These are phyloP conservation scores for Tetracladium setigerum DNA, from an alignment of 495 filamentous ascomycete genomes.

Conservation along the genomic window DNA sequence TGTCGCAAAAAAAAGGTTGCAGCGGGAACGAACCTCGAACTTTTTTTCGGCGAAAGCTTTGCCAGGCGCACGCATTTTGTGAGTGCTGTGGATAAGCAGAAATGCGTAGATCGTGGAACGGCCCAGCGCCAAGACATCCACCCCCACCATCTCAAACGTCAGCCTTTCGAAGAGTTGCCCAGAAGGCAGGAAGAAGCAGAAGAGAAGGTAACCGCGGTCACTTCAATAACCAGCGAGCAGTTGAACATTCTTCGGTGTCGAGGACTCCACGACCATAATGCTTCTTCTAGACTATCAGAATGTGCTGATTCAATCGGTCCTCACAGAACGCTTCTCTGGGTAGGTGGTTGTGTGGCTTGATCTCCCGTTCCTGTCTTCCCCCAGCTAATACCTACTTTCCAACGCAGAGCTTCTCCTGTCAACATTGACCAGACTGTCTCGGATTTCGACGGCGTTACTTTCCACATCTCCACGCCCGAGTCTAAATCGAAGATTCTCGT, in stretches of 20 bases:
- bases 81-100: slow-evolving; percentile 8
- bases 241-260: no score
- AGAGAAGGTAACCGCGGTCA: background rate
- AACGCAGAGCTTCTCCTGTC: slow-evolving; percentile 62
- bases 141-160: slow-evolving; percentile 4
- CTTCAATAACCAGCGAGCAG: no score
- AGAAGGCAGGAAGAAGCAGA: background rate
- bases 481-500: slow-evolving; percentile 86
- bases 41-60: slow-evolving; percentile 1
- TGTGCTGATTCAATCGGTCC: slow-evolving; percentile 88
- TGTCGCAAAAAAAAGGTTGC: background rate
- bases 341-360: slow-evolving; percentile 37
- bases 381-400: slow-evolving; percentile 10
- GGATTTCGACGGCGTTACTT: slow-evolving; percentile 96
- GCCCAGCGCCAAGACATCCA: slow-evolving; percentile 1
- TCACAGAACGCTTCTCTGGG: slow-evolving; percentile 93
- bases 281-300: slow-evolving; percentile 99
- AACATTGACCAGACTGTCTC: slow-evolving; percentile 96
- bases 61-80: slow-evolving; percentile 2
- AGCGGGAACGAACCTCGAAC: background rate
- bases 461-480: slow-evolving; percentile 94
- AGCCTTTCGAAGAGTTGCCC: background rate
- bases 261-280: slow-evolving; percentile 57
- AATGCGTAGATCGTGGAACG: slow-evolving; percentile 2
- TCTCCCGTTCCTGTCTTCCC: slow-evolving; percentile 7